Percentiles rank a stretch among this genome's conserved stretches.
phyloP scores from a whole-genome alignment of 2,329 filamentous ascomycete genomes.

The Neopestalotiopsis clavispora region DNA sequence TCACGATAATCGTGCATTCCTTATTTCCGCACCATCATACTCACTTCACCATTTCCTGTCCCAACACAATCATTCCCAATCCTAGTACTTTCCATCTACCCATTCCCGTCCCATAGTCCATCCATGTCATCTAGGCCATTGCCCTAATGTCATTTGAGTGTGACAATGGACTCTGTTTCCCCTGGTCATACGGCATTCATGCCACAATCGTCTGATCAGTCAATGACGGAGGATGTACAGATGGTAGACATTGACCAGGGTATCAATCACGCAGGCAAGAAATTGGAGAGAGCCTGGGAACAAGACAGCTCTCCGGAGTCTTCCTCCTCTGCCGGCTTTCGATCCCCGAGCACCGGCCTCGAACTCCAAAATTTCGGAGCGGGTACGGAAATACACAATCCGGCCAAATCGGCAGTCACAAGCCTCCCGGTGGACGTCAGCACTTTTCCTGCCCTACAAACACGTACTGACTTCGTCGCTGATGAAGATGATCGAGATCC shows the following conservation, averaged over 20 bases:
- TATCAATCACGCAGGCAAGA: background rate
- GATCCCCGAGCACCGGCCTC: background rate
- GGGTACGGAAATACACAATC: background rate
- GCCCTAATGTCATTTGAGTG: background rate
- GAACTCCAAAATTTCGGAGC: background rate
- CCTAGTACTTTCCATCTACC: background rate
- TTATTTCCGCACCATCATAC: background rate
- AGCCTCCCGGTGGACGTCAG: background rate
- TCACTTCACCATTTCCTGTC: background rate
- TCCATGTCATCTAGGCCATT: background rate
- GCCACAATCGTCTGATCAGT: background rate
- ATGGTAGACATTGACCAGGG: background rate
- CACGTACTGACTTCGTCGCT: background rate
- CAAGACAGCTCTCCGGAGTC: background rate
- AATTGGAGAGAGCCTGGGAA: background rate
- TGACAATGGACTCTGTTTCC: background rate
- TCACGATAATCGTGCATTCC: too few species aligned
- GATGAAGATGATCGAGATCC: background rate
- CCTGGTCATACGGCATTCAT: background rate
- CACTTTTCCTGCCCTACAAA: background rate
- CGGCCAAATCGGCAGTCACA: background rate
- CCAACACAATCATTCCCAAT: background rate
- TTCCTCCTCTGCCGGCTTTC: background rate
- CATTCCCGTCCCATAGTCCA: background rate
- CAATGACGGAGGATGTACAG: background rate